A percentile compares a stretch with the other conserved stretches of the same genome.
These are phyloP conservation scores for Gossypium ekmanianum DNA, from an alignment of 345 rosid species.

Conservation along the genomic window DNA sequence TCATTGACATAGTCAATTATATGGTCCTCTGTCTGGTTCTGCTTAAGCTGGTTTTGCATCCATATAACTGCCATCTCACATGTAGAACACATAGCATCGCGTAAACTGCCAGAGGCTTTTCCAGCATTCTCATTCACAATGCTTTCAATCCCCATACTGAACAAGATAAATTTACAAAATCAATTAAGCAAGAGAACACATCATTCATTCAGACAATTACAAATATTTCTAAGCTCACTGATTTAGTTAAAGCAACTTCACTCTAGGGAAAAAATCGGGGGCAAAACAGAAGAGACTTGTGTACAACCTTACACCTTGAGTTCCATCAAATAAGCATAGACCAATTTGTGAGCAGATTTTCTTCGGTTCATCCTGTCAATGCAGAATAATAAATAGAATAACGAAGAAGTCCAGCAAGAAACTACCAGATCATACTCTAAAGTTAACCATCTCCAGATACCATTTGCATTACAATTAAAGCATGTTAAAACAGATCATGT, in stretches of 20 bases:
- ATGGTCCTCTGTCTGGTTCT: conserved; percentile 47
- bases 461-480: not conserved
- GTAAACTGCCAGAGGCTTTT: conserved; percentile 27
- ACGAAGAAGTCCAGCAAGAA: conserved; percentile 1
- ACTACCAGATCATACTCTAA: not conserved
- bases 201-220: not conserved
- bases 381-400: not conserved
- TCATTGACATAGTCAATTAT: conserved; percentile 51
- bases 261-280: not conserved
- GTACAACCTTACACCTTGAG: conserved; percentile 31
- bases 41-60: conserved; percentile 60
- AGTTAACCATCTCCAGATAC: not conserved
- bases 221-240: not conserved
- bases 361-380: conserved; percentile 42
- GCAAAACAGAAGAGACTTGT: not conserved
- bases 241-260: not conserved
- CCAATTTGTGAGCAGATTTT: conserved; percentile 60
- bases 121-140: conserved; percentile 39
- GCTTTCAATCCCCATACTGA: conserved; percentile 57
- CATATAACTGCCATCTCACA: conserved; percentile 71
- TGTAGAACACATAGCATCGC: conserved; percentile 49
- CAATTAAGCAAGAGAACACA: not conserved
- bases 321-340: conserved; percentile 56
- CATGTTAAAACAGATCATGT: not conserved
- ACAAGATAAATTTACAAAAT: not conserved